Base-by-base conservation (phyloP, 129 eudicot species). In the Centella asiatica region DNA sequence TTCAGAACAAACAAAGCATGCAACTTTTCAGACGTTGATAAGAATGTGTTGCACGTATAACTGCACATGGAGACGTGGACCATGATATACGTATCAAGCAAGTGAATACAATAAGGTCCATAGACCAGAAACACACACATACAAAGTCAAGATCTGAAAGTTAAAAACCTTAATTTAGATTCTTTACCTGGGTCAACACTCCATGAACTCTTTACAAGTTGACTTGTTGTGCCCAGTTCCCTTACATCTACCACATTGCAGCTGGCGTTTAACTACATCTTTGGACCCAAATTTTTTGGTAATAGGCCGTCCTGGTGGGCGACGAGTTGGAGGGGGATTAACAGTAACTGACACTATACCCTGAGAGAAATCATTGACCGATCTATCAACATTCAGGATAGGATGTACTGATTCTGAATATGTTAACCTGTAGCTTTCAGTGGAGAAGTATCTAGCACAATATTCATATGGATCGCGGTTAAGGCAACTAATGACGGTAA, bases 221-320 rank as follows among this genome's bases (percentile, higher is more conserved):
- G 95, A 86, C 72, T 84, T 90, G 68, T 87, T 84, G 74, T 90
- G 98, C 47, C 98, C 95, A 15, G 76, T 81, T 36, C 83, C 80
- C 77, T 84, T 90, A 78, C 98, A 90, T 64, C 82, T 81, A 67
- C 95, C 87, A 69, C 98, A 90, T 44, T 79, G 95, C 42, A 87
- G 84, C 52, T 83, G 98, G 45, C 98, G 87, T 65, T 78, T 90
- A 61, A 49, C 70, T 4, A 60, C 60, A 20, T 84, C 90, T 15
- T 50, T 80, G 49, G 62, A 47, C 54, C 88, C 86, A 66, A 64
- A 44, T 59, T 72, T 78, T 81, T 86, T 90, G 27, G 69, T 78
- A 3, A 85, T 64, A 12, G 98, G 98, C 62, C 98, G 74, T 15
- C 98, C 95, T 13, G 98, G 95, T 5, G 95, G 98, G 13, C 95